Evolutionary conservation across 1,284 basidiomycete species (phyloP), one percentile per base, ranked within the genome.

Genomic region (Ustilago shanxiensis): DNA sequence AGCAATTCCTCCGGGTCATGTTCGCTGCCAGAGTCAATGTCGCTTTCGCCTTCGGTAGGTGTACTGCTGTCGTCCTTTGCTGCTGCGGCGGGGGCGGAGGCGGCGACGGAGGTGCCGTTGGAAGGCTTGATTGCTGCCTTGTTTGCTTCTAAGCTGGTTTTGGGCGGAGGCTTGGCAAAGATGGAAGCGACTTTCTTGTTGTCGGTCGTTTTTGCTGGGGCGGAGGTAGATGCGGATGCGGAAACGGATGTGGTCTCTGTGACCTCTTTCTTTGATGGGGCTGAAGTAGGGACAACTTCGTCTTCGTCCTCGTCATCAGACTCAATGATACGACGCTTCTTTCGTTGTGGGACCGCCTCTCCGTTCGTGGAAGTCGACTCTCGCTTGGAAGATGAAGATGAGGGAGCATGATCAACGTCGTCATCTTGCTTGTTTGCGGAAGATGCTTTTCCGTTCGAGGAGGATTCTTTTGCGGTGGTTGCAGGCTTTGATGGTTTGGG

Each of bases 301-400:
- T 87, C 33, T 22, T 75, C 52, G 16, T 71, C 64, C 24, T 77
- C 78, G 18, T 72, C 87, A 44, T 86, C 79, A 51, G 87, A 86
- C 13, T 87, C 87, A 22, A 87, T 85, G 62, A 88, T 88, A 5
- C 87, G 54, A 28, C 77, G 66, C 56, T 72, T 75, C 61, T 79
- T 79, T n/a, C 56, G 55, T 13, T 69, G 58, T 10, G 60, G 39
- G 18, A 56, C 56, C 13, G 63, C 39, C 20, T 58, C 58, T 5
- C 44, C 60, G 28, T 60, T 63, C 20, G 50, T 52, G n/a, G 29
- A 11, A n/a, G 63, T 31, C 2, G 62, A 49, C 1, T 61, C 54
- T 44, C 62, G 51, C 41, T 66, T 63, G 6, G 56, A 51, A 9
- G 54, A 39, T 10, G 56, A 51, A 9, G 54, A 39, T 5, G 58